These are phyloP conservation scores for Ceratobasidium theobromae DNA, from an alignment of 1,284 basidiomycete species.

Conservation along the genomic window DNA sequence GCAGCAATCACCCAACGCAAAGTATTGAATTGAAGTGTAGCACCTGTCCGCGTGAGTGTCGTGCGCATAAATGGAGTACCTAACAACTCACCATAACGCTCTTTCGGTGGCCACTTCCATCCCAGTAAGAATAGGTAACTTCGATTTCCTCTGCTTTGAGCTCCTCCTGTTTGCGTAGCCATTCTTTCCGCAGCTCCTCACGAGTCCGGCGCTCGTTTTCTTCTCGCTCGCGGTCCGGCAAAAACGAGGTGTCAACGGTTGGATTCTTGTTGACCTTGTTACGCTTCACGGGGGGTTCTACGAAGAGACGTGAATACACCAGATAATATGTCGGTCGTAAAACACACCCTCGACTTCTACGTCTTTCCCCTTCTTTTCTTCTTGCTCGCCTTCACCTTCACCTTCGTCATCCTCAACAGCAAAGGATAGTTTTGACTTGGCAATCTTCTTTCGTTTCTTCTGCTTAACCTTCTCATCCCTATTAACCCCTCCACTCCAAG, in stretches of 20 bases:
- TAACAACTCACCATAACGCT: constrained; percentile 71
- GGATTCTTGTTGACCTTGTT: constrained; percentile 92
- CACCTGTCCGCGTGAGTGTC: constrained; percentile 10
- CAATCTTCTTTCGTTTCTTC: constrained; percentile 86
- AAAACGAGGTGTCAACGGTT: constrained; percentile 94
- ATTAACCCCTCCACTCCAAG: constrained; percentile 68
- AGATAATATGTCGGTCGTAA: neutral
- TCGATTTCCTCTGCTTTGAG: constrained; percentile 89
- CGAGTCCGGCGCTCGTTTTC: constrained; percentile 85
- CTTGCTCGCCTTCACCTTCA: constrained; percentile 40
- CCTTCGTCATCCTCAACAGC: constrained; percentile 75
- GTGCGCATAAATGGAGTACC: neutral
- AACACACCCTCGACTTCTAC: constrained; percentile 51
- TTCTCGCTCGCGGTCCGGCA: constrained; percentile 95
- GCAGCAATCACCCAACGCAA: neutral
- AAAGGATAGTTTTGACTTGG: constrained; percentile 86
- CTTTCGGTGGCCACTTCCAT: constrained; percentile 95
- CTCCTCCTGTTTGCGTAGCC: constrained; percentile 85
- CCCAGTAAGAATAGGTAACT: constrained; percentile 96
- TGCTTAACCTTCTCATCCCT: constrained; percentile 82
- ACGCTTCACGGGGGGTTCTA: constrained; percentile 54
- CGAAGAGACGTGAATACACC: neutral
- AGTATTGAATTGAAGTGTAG: neutral
- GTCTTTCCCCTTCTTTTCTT: constrained; percentile 38
- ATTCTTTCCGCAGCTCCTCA: constrained; percentile 87